phyloP scores from a whole-genome alignment of 371 early-diverging fungal species.

The Massospora cicadina region DNA sequence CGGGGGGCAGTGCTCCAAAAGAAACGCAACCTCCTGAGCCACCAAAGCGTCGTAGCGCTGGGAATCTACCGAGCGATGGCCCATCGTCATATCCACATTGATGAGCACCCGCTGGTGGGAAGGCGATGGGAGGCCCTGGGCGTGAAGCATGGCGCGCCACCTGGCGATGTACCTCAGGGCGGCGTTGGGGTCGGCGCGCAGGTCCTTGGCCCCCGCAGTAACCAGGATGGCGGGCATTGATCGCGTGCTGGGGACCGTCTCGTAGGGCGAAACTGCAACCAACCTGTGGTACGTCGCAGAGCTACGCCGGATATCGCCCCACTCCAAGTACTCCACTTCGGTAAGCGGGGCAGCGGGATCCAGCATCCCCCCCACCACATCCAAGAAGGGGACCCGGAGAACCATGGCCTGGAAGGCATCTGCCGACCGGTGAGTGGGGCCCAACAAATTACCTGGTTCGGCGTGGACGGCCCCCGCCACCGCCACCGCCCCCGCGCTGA shows the following conservation, averaged over 20 bases:
- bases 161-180: not conserved
- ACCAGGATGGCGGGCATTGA: not conserved
- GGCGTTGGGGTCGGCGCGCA: not conserved
- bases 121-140: not conserved
- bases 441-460: slow-evolving; percentile 24
- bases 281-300: not conserved
- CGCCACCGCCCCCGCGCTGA: slow-evolving; percentile 2
- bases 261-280: not conserved
- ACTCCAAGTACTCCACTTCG: slow-evolving; percentile 58
- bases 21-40: not conserved
- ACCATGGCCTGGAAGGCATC: slow-evolving; percentile 60
- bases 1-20: not conserved
- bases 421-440: slow-evolving; percentile 1
- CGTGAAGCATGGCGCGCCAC: not conserved
- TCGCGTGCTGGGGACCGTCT: not conserved
- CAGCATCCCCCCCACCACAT: slow-evolving; percentile 65
- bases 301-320: slow-evolving; percentile 39
- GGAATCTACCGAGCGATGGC: not conserved
- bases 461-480: slow-evolving; percentile 44
- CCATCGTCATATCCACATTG: not conserved
- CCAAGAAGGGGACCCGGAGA: slow-evolving; percentile 71
- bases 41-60: not conserved
- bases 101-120: not conserved
- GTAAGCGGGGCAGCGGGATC: slow-evolving; percentile 54
- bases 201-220: not conserved